Evolutionary conservation across 176 grass and related monocot genomes (phyloP).

Genomic region (Avena atlantica): DNA sequence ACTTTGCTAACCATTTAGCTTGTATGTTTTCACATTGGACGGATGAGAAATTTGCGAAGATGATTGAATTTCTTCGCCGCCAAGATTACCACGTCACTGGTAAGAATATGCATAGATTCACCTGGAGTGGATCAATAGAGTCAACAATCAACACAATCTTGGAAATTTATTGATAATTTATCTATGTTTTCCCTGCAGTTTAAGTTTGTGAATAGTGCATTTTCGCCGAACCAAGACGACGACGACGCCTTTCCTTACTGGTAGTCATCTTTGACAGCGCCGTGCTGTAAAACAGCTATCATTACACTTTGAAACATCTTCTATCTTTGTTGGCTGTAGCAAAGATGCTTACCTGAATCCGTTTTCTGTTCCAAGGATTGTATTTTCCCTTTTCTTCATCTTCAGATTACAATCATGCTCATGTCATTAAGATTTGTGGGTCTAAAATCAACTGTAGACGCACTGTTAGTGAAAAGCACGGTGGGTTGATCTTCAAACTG

Average conservation of each 20-base stretch:
- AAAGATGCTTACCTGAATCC: slow-evolving; percentile 24
- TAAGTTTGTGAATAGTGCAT: slow-evolving; percentile 65
- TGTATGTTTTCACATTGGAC: slow-evolving; percentile 51
- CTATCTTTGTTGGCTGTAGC: neutral
- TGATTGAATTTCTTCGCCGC: slow-evolving; percentile 63
- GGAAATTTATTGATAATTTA: neutral
- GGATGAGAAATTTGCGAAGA: slow-evolving; percentile 65
- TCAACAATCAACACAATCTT: neutral
- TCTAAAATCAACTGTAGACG: no score
- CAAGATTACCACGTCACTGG: slow-evolving; percentile 74
- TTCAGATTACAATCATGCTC: neutral
- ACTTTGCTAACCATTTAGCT: neutral
- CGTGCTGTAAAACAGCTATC: neutral
- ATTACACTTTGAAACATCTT: no score
- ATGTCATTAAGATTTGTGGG: neutral
- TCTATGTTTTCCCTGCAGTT: slow-evolving; percentile 48
- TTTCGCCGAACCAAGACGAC: slow-evolving; percentile 67
- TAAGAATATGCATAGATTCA: slow-evolving; percentile 12
- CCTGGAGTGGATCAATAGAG: neutral
- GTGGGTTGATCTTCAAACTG: neutral
- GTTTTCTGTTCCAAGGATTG: neutral
- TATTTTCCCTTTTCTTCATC: neutral
- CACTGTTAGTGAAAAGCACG: neutral
- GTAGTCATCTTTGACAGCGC: neutral
- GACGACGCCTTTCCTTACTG: neutral